Evolutionary conservation across 768 basidiomycete species (phyloP), one percentile per base, ranked within the genome.

Genomic region (Amanita polypyramis): DNA sequence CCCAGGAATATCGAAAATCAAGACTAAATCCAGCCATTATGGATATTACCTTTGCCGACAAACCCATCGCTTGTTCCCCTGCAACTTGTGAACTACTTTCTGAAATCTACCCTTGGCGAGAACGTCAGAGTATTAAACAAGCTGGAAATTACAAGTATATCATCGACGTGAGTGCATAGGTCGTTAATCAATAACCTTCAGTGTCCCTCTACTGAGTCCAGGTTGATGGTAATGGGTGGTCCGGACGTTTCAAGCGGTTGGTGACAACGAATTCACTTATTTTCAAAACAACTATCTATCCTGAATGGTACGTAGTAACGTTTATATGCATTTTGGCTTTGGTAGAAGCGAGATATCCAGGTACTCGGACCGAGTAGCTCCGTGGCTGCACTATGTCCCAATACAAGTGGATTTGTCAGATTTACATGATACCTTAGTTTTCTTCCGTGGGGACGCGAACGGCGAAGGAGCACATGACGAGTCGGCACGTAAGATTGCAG

Each of bases 371-470:
- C 72, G 79, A 9, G 65, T 80, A 38, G 70, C 66, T 25, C 80
- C 83, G 0, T 85, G 83, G 82, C 67, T 85, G 8, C 85, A 86
- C 60, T 88, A 86, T 57, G 70, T 87, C 0, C 85, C 85, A 2
- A 67, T 86, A 3, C 75, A 79, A 52, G 51, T 82, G 0, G 80
- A 83, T 52, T 71, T 82, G 9, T 70, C 74, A 0, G 84, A 88
- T 60, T 60, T 89, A 3, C 75, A 84, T 58, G 87, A 89, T 53
- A 67, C 78, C 3, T 68, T 85, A 38, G 62, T 79, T 1, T 91
- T 91, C 67, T 88, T 88, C 65, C 75, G 78, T 0, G 82, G 85
- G 0, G 73, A 75, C 54, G 69, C 68, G 6, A 66, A 74, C 46
- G 77, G 80, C 14, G 69, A 73, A 32, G 73, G 72, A 8, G 77